phyloP scores from a whole-genome alignment of 805 yeast genomes.

The Candida sanyiensis region DNA sequence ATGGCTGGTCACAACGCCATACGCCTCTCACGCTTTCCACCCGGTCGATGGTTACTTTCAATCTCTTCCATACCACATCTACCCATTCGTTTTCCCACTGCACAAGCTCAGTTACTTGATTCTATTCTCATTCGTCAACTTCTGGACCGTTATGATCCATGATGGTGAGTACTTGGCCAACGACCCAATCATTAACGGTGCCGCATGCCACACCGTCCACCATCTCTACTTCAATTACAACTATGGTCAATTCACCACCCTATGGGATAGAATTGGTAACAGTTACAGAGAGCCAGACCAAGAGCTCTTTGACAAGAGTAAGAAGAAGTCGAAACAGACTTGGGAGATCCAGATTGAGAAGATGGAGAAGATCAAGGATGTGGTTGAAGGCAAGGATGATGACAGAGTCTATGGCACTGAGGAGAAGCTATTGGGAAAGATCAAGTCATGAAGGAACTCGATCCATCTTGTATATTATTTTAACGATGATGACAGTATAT shows the following conservation, averaged over 20 bases:
- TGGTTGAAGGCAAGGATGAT: slow-evolving; percentile 71
- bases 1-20: slow-evolving; percentile 98
- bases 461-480: neutral
- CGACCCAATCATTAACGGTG: slow-evolving; percentile 92
- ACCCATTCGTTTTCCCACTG: slow-evolving; percentile 87
- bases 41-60: slow-evolving; percentile 95
- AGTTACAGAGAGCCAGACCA: slow-evolving; percentile 90
- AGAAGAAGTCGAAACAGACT: slow-evolving; percentile 50
- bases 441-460: neutral
- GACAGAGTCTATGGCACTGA: slow-evolving; percentile 70
- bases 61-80: slow-evolving; percentile 88
- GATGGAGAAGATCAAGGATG: slow-evolving; percentile 73
- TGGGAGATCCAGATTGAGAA: slow-evolving; percentile 67
- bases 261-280: slow-evolving; percentile 96
- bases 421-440: slow-evolving; percentile 23
- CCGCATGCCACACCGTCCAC: slow-evolving; percentile 97
- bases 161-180: slow-evolving; percentile 94
- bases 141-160: slow-evolving; percentile 98
- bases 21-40: slow-evolving; percentile 97
- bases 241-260: slow-evolving; percentile 96
- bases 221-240: slow-evolving; percentile 96
- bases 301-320: slow-evolving; percentile 65
- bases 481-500: slow-evolving; percentile 2
- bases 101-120: slow-evolving; percentile 79
- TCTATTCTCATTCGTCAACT: slow-evolving; percentile 85